Percentiles rank a stretch among this genome's conserved stretches.
Conservation (phyloP, 2,329 filamentous ascomycete genomes). For the Epicoccum nigrum region DNA sequence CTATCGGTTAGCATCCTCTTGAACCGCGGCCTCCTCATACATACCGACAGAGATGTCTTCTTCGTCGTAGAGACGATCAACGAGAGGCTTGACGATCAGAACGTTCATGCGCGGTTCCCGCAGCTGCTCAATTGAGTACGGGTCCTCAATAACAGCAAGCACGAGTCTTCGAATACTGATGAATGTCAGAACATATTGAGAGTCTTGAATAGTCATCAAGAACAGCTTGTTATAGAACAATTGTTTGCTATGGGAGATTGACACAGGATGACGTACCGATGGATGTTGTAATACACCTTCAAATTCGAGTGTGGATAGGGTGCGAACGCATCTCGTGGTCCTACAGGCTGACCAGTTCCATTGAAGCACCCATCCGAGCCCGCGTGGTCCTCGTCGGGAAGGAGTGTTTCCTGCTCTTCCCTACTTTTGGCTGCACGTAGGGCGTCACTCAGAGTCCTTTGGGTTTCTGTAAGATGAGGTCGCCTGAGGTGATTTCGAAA, state of each 20-base stretch:
- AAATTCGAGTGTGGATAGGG: conserved; percentile 66
- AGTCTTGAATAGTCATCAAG: too few relatives aligned
- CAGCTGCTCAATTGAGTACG: conserved; percentile 75
- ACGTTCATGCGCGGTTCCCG: conserved; percentile 82
- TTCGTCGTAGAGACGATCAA: conserved; percentile 81
- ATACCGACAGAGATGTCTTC: conserved; percentile 78
- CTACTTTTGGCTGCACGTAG: conserved; percentile 49
- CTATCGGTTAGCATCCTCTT: conserved; percentile 8
- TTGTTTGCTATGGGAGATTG: too few relatives aligned
- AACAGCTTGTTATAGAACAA: too few relatives aligned
- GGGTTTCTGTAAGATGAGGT: conserved; percentile 40
- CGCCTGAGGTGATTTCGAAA: conserved; percentile 42
- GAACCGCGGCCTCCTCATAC: conserved; percentile 17
- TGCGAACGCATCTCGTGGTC: conserved; percentile 48
- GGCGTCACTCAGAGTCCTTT: conserved; percentile 47
- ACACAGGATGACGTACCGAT: conserved; percentile 56
- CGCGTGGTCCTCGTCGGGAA: conserved; percentile 53
- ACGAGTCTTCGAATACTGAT: conserved; percentile 52
- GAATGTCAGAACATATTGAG: conserved; percentile 3
- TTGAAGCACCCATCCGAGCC: conserved; percentile 54
- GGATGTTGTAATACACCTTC: conserved; percentile 79
- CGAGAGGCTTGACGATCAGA: conserved; percentile 76
- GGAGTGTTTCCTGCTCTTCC: conserved; percentile 57
- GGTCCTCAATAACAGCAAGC: conserved; percentile 62
- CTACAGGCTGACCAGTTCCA: conserved; percentile 42